A percentile compares a stretch with the other conserved stretches of the same genome.
phyloP scores from a whole-genome alignment of 176 grass and related monocot species.

The Musa acuminata region DNA sequence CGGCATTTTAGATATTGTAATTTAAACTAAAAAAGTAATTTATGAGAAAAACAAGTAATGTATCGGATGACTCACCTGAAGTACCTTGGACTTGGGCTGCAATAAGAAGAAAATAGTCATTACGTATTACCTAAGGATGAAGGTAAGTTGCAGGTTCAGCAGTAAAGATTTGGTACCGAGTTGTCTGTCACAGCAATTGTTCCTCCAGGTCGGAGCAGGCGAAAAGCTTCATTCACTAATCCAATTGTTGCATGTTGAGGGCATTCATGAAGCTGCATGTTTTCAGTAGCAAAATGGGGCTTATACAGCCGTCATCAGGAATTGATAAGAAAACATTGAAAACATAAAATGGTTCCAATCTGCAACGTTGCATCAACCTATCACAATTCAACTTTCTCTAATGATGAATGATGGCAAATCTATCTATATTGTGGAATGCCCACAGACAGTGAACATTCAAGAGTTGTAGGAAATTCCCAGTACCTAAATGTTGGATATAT shows the following conservation, averaged over 20 bases:
- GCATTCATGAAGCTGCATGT: constrained; percentile 68
- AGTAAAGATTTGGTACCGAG: constrained; percentile 35
- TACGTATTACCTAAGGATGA: neutral
- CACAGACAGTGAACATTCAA: too few species aligned
- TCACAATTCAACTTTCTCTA: too few species aligned
- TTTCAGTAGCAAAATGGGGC: neutral
- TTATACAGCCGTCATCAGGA: neutral
- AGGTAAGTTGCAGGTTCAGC: constrained; percentile 5
- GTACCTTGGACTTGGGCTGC: constrained; percentile 81
- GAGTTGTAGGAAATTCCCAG: too few species aligned
- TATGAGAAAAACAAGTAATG: neutral
- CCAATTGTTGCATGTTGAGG: constrained; percentile 50
- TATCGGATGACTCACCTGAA: constrained; percentile 41
- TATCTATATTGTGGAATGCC: too few species aligned
- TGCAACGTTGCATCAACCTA: neutral
- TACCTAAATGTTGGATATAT: too few species aligned
- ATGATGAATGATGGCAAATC: too few species aligned
- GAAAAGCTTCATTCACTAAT: constrained; percentile 63
- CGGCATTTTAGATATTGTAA: neutral
- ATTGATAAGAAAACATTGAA: neutral
- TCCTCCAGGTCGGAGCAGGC: constrained; percentile 52
- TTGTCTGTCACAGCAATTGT: constrained; percentile 77
- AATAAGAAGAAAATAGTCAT: neutral
- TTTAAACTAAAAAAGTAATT: neutral
- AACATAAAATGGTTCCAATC: neutral